These are phyloP conservation scores for Allium sativum DNA, from an alignment of 106 monocot genomes.

Conservation along the genomic window DNA sequence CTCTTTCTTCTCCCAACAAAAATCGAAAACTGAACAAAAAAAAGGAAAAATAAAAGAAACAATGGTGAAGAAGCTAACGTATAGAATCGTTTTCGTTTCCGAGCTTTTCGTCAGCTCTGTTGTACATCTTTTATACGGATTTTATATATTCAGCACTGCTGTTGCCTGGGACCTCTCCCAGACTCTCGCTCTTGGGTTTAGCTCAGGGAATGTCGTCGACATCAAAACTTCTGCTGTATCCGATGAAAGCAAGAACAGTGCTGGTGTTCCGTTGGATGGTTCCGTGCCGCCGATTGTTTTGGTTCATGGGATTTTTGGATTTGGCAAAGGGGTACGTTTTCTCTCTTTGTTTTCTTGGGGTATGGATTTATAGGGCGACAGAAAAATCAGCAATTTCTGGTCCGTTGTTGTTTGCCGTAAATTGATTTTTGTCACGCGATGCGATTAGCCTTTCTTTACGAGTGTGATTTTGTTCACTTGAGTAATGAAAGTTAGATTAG, in stretches of 20 bases:
- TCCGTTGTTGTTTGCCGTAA: background rate
- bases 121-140: conserved; percentile 63
- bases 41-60: too few relatives aligned
- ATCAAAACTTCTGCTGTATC: too few relatives aligned
- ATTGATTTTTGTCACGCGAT: background rate
- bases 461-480: too few relatives aligned
- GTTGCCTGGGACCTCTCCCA: conserved; percentile 86
- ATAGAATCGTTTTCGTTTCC: conserved; percentile 23
- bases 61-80: conserved; percentile 35
- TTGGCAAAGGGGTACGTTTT: conserved; percentile 67
- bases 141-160: conserved; percentile 88
- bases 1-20: background rate
- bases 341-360: background rate
- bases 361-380: too few relatives aligned
- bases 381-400: too few relatives aligned
- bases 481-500: too few relatives aligned
- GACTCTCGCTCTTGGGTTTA: conserved; percentile 10
- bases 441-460: too few relatives aligned
- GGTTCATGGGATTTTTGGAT: conserved; percentile 88
- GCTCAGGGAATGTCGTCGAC: background rate
- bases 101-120: conserved; percentile 68
- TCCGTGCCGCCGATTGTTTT: conserved; percentile 76
- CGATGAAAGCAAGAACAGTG: conserved; percentile 1
- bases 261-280: conserved; percentile 13
- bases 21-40: too few relatives aligned